Conservation (phyloP, 345 rosid species). For the Brassica carinata region DNA sequence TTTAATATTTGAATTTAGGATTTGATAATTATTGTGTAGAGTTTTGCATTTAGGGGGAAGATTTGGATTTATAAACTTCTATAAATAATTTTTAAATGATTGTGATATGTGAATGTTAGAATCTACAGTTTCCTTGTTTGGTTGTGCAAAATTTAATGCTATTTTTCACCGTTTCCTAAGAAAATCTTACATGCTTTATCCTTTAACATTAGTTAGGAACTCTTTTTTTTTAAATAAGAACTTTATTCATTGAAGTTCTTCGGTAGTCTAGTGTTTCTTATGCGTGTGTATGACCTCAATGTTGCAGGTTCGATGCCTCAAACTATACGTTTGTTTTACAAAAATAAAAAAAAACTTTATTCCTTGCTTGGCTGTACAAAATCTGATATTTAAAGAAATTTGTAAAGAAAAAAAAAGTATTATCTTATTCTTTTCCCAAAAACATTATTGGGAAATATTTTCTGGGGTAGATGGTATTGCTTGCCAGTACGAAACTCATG, state of each 20-base stretch:
- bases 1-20: too few species aligned
- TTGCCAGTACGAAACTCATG: constrained; percentile 28
- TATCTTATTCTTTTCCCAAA: not conserved
- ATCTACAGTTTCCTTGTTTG: constrained; percentile 34
- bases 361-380: constrained; percentile 30
- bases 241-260: constrained; percentile 11
- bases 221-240: too few species aligned
- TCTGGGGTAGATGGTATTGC: constrained; percentile 14
- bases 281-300: too few species aligned
- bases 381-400: constrained; percentile 12
- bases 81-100: constrained; percentile 20
- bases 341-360: not conserved
- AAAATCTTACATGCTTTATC: constrained; percentile 9
- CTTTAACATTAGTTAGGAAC: not conserved
- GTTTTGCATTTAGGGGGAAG: too few species aligned
- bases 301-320: too few species aligned
- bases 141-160: constrained; percentile 15
- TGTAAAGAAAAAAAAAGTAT: constrained; percentile 7
- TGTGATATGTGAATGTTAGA: constrained; percentile 21
- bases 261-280: too few species aligned
- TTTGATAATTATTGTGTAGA: too few species aligned
- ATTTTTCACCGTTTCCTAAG: constrained; percentile 19
- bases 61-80: too few species aligned
- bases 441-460: constrained; percentile 20
- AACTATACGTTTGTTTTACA: too few species aligned